A percentile compares a stretch with the other conserved stretches of the same genome.
Evolutionary conservation across 2,329 filamentous ascomycete genomes (phyloP).

Genomic region (Alternaria burnsii): DNA sequence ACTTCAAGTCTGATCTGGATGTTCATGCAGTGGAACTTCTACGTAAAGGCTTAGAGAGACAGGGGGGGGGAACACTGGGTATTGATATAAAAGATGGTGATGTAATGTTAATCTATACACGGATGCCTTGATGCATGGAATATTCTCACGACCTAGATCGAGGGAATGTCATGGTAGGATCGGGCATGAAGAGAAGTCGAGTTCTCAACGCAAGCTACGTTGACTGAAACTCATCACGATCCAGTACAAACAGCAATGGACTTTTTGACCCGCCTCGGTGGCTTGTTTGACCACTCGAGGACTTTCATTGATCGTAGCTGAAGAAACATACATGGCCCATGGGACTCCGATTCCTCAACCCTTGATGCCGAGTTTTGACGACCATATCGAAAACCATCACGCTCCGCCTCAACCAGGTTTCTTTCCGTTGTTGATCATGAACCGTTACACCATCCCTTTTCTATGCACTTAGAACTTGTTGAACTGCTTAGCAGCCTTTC

Average conservation of each 20-base stretch:
- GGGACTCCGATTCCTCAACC: conserved; percentile 52
- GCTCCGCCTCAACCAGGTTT: conserved; percentile 36
- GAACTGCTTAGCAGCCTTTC: conserved; percentile 98
- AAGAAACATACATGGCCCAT: conserved; percentile 53
- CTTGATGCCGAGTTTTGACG: conserved; percentile 49
- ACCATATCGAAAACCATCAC: conserved; percentile 47
- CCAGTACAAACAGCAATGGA: conserved; percentile 21
- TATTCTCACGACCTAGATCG: background rate
- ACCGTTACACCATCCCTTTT: conserved; percentile 39
- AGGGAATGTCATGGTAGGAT: background rate
- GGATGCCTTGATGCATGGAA: background rate
- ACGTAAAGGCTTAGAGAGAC: conserved; percentile 58
- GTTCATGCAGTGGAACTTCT: conserved; percentile 72
- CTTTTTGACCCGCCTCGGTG: conserved; percentile 51
- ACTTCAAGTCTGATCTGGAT: conserved; percentile 68
- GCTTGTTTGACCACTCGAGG: conserved; percentile 48
- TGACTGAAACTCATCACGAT: conserved; percentile 10
- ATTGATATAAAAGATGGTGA: background rate
- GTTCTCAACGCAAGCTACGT: conserved; percentile 2
- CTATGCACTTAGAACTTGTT: conserved; percentile 84
- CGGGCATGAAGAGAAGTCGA: background rate
- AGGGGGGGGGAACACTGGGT: background rate
- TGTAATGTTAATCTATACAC: conserved; percentile 1
- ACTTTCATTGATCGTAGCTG: conserved; percentile 53
- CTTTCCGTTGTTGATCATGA: conserved; percentile 39